Evolutionary conservation across 352 stramenopile species (phyloP), one percentile per base, ranked within the genome.

Genomic region (Phytophthora colocasiae): DNA sequence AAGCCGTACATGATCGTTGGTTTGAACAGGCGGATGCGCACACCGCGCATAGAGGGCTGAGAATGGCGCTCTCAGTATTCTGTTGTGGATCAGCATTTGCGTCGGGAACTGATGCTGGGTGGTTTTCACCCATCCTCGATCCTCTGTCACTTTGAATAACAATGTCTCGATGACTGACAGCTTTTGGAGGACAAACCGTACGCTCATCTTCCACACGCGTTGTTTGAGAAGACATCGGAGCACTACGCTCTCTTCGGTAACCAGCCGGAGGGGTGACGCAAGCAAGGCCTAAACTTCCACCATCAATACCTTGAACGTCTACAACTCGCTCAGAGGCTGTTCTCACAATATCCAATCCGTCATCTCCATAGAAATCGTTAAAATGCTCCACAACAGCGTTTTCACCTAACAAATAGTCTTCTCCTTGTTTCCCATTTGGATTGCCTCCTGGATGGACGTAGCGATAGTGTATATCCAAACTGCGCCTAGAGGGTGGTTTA

Each of bases 371-470:
- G 4, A 15, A 26, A 6, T 9, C 14, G 45, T 39, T 52, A 26
- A 39, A 52, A 11, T 34, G 38, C 1, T 52, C 27, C 0, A 19
- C 10, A 19, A 52, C 24, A 14, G 10, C 45, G 1, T 52, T 26
- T 15, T 52, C 45, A 12, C 45, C 26, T 14, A 52, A 11, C 10
- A 52, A 52, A 39, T 34, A 39, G 22, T 52, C 26, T 52, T 52
- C 10, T 15, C 45, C 45, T 26, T 52, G 10, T 11, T n/a, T 36
- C 39, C 45, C 45, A 19, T 39, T 52, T 3, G 26, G 45, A 52
- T 52, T 22, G 3, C 45, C 11, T 39, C 5, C 24, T 5, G 45
- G 45, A 6, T 10, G 26, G 19, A 52, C 26, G 11, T 38, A 52
- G 9, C 45, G 24, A 39, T 52, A 52, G 8, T 26, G 45, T 10